Evolutionary conservation across 495 filamentous ascomycete species (phyloP).

Genomic region (Copromyces sp.): DNA sequence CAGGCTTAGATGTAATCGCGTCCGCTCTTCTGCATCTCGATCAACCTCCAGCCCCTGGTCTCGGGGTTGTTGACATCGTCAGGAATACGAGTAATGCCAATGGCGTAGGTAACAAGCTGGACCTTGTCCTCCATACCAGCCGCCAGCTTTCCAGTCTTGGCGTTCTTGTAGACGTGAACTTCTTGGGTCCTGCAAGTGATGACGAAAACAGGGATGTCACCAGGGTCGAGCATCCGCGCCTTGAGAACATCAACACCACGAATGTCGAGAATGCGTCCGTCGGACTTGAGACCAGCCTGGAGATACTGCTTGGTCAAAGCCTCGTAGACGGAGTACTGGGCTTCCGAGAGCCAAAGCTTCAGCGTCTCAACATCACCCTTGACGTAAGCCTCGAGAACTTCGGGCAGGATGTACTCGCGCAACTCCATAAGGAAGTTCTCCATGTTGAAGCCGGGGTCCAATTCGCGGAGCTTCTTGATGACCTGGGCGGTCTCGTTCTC

Average conservation of each 20-base stretch:
- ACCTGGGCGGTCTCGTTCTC: conserved; percentile 96
- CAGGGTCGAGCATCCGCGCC: conserved; percentile 88
- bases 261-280: conserved; percentile 91
- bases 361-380: conserved; percentile 88
- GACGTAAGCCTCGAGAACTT: conserved; percentile 95
- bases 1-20: conserved; percentile 58
- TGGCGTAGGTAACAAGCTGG: conserved; percentile 94
- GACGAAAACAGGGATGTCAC: conserved; percentile 94
- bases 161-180: conserved; percentile 89
- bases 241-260: conserved; percentile 82
- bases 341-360: conserved; percentile 88
- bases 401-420: conserved; percentile 94
- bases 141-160: conserved; percentile 77
- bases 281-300: conserved; percentile 81
- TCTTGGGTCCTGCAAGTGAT: conserved; percentile 95
- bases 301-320: conserved; percentile 92
- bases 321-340: conserved; percentile 89
- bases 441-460: conserved; percentile 91
- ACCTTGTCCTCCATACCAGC: conserved; percentile 99
- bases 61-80: conserved; percentile 97
- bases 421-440: conserved; percentile 90
- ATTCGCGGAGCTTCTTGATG: conserved; percentile 93
- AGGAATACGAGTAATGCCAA: conserved; percentile 82
- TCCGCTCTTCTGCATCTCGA: conserved; percentile 97
- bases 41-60: conserved; percentile 90